Evolutionary conservation across 352 stramenopile genomes (phyloP), one percentile per base, ranked within the genome.

Genomic region (Globisporangium nodosum): DNA sequence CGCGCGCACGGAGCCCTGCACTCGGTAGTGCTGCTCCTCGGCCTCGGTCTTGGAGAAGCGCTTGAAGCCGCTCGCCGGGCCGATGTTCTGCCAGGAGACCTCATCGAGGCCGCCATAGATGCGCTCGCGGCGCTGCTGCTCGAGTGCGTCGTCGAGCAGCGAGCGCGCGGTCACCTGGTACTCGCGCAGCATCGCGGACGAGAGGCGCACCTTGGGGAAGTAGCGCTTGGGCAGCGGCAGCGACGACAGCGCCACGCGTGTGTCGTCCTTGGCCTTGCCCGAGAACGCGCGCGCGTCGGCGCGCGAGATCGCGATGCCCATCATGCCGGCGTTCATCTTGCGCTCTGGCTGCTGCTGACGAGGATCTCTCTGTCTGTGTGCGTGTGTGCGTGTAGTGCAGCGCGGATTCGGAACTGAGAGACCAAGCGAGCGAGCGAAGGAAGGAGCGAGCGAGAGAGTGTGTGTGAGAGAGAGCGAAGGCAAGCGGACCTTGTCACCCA

Each of bases 1-100:
- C 12, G 76, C 68, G n/a, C 69, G 68, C 9, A 87, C 68, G 5
- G 72, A 68, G 20, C 80, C 80, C 45, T 90, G 75, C 13, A 90
- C 54, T 31, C 74, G 77, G 63, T 87, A 83, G 54, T 78, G 70
- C 55, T 80, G 55, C 39, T 73, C 65, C 20, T 60, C 54, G 58
- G 70, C 68, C 13, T 81, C 75, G 31, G 53, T 56, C 66, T 84
- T 87, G 55, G 74, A 79, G 57, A 63, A 77, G 33, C 78, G 77
- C 65, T 85, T 81, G 65, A 84, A 87, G 31, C 77, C 73, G 51
- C 66, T 63, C 30, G 64, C 59, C 9, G 68, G 61, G 24, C 80
- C 76, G 21, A 87, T 68, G 54, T 88, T 70, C 48, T 81, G 83
- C 77, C 77, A 90, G 3, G 15, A 16, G 16, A 66, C 76, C 35